Evolutionary conservation across 163 green algal genomes (phyloP), one percentile per base, ranked within the genome.

Genomic region (Scenedesmus sp.): DNA sequence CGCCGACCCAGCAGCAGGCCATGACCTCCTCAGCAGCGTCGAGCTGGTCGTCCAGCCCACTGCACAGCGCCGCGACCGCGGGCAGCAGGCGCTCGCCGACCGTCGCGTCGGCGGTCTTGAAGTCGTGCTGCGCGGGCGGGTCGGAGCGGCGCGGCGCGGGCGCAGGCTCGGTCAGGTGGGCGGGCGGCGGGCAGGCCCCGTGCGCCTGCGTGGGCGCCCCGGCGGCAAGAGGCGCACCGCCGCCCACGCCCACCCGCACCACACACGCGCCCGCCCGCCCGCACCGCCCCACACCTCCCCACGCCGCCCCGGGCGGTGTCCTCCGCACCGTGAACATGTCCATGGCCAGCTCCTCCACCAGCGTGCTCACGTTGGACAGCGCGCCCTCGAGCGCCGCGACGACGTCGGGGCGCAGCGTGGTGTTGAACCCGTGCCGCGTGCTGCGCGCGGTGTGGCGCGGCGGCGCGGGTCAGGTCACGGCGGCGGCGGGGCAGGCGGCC

Each of bases 391-490:
- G 48, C 26, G 3, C 11, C 1, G 39, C 39, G 34, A 83, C 77
- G 9, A 67, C 57, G 26, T 78, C 77, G 24, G 24, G 20, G 9
- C 31, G 60, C 24, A 83, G 33, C 47, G 57, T 78, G 57, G 31
- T 78, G 65, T 83, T 83, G 60, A 69, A 83, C 66, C 77, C 77
- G 34, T 83, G 75, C n/a, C 64, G 75, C 31, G 63, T 65, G 47
- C 75, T 81, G 63, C 50, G 51, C 51, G n/a, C 50, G 50, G 26
- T 4, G 6, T 58, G 51, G 2, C 28, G n/a, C 51, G 13, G 51
- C 51, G 29, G 26, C 5, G 50, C 50, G n/a, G 50, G 20, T 13
- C 6, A 31, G 50, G n/a, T n/a, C n/a, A n/a, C n/a, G n/a, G 50
- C 4, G 50, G 4, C 20, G 2, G 53, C 14, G 2, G 24, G 22